Evolutionary conservation across 257 asterid species (phyloP).

Genomic region (Solanum etuberosum): DNA sequence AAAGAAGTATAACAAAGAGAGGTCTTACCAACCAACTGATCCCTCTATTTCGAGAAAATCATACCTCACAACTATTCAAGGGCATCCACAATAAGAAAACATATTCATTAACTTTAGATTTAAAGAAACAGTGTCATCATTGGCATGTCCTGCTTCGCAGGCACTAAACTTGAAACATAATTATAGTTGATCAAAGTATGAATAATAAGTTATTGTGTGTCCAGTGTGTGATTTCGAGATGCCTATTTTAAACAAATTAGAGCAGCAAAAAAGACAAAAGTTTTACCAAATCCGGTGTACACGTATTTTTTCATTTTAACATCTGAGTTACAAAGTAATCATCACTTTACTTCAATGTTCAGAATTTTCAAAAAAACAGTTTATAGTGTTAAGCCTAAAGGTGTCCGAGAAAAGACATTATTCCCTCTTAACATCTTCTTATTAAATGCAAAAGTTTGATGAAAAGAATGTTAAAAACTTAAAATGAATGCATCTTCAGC

Average conservation of each 20-base stretch:
- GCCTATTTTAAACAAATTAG: background rate
- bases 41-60: background rate
- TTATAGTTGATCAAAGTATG: background rate
- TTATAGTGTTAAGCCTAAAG: background rate
- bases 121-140: background rate
- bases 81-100: background rate
- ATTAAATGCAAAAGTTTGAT: background rate
- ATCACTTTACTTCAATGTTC: background rate
- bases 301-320: background rate
- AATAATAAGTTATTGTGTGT: background rate
- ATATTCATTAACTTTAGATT: background rate
- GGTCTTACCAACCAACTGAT: background rate
- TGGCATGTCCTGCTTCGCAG: background rate
- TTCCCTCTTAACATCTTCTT: background rate
- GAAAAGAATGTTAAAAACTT: background rate
- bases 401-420: background rate
- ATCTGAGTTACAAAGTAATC: background rate
- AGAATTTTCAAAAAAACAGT: background rate
- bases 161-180: background rate
- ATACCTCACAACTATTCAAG: background rate
- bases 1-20: background rate
- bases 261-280: background rate
- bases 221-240: background rate
- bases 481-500: background rate
- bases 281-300: background rate